phyloP scores from a whole-genome alignment of 2,329 filamentous ascomycete species.

The Fusarium mundagurra region DNA sequence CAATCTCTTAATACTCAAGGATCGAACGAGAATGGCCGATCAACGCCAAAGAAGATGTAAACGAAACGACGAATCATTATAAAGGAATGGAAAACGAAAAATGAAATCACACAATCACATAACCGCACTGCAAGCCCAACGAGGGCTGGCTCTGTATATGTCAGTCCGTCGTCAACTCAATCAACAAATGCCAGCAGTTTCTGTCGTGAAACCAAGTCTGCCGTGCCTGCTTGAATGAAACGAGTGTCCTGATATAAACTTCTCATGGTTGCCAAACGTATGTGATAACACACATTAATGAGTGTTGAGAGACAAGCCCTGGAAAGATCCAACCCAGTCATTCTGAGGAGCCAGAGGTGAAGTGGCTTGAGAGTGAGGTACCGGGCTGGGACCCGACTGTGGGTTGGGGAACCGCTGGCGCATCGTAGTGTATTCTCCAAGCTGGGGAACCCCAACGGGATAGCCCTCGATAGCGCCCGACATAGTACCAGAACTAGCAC shows the following conservation, averaged over 20 bases:
- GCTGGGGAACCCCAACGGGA: constrained; percentile 47
- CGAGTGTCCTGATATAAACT: constrained; percentile 8
- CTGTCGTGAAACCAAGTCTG: neutral
- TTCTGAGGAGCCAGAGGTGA: constrained; percentile 57
- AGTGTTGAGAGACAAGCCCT: constrained; percentile 77
- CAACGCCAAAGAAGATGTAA: constrained; percentile 36
- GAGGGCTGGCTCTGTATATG: constrained; percentile 19
- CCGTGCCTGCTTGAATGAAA: constrained; percentile 5
- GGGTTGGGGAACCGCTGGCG: constrained; percentile 59
- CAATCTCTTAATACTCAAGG: constrained; percentile 32
- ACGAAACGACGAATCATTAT: constrained; percentile 18
- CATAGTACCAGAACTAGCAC: constrained; percentile 41
- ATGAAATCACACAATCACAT: constrained; percentile 11
- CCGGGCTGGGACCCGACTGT: constrained; percentile 48
- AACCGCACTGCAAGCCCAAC: constrained; percentile 20
- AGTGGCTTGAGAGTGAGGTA: constrained; percentile 51
- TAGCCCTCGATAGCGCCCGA: constrained; percentile 46
- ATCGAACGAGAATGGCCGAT: constrained; percentile 19
- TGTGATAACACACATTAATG: constrained; percentile 50
- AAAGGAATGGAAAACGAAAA: neutral
- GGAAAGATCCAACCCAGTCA: constrained; percentile 73
- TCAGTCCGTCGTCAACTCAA: constrained; percentile 16
- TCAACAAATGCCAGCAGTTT: constrained; percentile 9
- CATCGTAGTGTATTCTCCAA: constrained; percentile 57
- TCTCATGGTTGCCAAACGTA: constrained; percentile 9